Percentiles rank a stretch among this genome's conserved stretches.
Evolutionary conservation across 176 grass and related monocot genomes (phyloP).

Genomic region (Aegilops tauschii): DNA sequence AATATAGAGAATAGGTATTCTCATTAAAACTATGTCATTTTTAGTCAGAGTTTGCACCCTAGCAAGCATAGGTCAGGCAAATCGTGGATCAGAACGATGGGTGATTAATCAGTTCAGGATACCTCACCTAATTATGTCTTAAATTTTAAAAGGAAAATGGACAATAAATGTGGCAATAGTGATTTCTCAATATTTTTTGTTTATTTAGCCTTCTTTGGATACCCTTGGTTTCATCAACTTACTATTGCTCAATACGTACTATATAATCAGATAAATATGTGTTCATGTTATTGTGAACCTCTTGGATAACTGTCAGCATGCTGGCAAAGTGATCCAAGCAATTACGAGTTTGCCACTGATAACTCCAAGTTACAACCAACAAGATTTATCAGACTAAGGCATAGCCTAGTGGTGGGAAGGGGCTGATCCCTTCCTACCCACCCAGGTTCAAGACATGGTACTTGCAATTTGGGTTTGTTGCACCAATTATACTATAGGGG

Average conservation of each 20-base stretch:
- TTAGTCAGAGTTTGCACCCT: neutral
- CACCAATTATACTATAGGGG: too few relatives aligned
- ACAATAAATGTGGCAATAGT: neutral
- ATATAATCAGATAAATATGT: neutral
- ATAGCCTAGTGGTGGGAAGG: too few relatives aligned
- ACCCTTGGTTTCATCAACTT: neutral
- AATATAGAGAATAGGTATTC: neutral
- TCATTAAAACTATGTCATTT: neutral
- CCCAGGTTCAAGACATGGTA: too few relatives aligned
- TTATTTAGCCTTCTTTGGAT: constrained; percentile 2
- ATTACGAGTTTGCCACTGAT: neutral
- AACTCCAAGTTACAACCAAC: constrained; percentile 15
- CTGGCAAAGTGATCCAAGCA: neutral
- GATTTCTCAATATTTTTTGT: neutral
- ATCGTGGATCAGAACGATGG: neutral
- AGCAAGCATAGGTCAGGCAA: neutral
- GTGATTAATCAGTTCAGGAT: neutral
- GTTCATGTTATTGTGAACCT: neutral
- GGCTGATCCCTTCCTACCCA: too few relatives aligned
- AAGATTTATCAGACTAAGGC: neutral
- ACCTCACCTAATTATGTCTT: neutral
- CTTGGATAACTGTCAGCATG: neutral
- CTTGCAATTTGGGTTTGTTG: too few relatives aligned
- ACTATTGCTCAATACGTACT: neutral
- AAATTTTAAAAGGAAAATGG: neutral